phyloP scores from a whole-genome alignment of 257 asterid species.

The Solanum chiquidenum region DNA sequence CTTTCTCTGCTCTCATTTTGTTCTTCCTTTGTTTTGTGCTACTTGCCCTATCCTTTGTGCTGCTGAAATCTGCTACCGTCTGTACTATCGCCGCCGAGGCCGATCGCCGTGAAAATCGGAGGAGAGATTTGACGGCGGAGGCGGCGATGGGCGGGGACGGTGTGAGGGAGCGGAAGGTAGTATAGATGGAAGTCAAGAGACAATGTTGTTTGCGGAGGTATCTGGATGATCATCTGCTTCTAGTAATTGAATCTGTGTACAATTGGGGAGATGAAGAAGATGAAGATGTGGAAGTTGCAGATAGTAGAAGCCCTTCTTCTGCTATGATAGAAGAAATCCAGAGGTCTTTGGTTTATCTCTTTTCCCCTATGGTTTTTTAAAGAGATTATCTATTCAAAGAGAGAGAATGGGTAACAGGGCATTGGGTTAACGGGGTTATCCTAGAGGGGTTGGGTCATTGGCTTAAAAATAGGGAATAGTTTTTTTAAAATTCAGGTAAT shows the following conservation, averaged over 20 bases:
- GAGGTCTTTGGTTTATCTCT: no score
- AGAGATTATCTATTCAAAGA: no score
- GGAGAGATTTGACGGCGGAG: not conserved
- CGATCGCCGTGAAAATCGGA: not conserved
- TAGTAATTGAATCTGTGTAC: constrained; percentile 6
- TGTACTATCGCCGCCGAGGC: not conserved
- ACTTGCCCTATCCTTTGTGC: constrained; percentile 29
- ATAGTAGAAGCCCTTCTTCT: not conserved
- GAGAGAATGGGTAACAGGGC: no score
- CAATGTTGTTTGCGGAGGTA: constrained; percentile 43
- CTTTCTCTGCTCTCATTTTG: constrained; percentile 32
- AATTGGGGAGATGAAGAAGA: not conserved
- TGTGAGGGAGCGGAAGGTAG: not conserved
- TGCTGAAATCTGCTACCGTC: constrained; percentile 12
- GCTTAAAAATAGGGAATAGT: no score
- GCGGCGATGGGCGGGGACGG: not conserved
- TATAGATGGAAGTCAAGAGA: not conserved
- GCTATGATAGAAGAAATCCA: no score
- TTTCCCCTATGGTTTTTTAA: no score
- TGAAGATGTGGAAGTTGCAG: not conserved
- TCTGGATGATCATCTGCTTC: constrained; percentile 39
- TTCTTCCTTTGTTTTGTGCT: constrained; percentile 30
- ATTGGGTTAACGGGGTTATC: no score
- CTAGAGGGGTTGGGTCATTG: no score
- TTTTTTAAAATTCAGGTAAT: no score